These are phyloP conservation scores for Paraphoma sp. DNA, from an alignment of 2,329 filamentous ascomycete species.

Conservation along the genomic window DNA sequence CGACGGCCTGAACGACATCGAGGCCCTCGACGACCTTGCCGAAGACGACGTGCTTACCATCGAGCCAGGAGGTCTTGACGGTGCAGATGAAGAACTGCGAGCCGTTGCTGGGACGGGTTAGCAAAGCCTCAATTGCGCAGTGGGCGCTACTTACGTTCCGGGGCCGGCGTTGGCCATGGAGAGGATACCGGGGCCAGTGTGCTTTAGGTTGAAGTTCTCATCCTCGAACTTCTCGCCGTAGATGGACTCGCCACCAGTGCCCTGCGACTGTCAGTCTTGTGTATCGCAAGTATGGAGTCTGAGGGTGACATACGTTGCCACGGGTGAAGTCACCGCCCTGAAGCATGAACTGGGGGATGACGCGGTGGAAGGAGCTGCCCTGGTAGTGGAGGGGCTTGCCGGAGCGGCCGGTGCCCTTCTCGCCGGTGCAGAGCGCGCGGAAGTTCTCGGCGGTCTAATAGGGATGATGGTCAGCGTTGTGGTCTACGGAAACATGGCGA, in stretches of 20 bases:
- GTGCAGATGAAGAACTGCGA: constrained; percentile 98
- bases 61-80: constrained; percentile 81
- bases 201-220: constrained; percentile 91
- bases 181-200: constrained; percentile 89
- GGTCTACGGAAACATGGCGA: not conserved
- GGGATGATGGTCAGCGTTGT: constrained; percentile 14
- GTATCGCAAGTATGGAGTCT: not conserved
- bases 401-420: constrained; percentile 82
- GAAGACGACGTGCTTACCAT: constrained; percentile 84
- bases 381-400: constrained; percentile 93
- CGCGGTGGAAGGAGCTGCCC: constrained; percentile 87
- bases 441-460: constrained; percentile 89
- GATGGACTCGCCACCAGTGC: constrained; percentile 87
- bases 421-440: constrained; percentile 89
- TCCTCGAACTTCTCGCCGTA: constrained; percentile 97
- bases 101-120: constrained; percentile 75
- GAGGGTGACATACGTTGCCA: constrained; percentile 73
- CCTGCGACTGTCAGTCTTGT: constrained; percentile 22
- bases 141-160: constrained; percentile 6
- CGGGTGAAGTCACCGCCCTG: constrained; percentile 96
- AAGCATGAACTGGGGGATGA: constrained; percentile 99
- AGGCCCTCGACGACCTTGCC: constrained; percentile 65
- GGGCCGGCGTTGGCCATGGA: constrained; percentile 98
- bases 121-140: not conserved
- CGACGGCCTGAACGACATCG: constrained; percentile 33